These are phyloP conservation scores for Mucor irregularis DNA, from an alignment of 371 early-diverging fungal genomes.

Conservation along the genomic window DNA sequence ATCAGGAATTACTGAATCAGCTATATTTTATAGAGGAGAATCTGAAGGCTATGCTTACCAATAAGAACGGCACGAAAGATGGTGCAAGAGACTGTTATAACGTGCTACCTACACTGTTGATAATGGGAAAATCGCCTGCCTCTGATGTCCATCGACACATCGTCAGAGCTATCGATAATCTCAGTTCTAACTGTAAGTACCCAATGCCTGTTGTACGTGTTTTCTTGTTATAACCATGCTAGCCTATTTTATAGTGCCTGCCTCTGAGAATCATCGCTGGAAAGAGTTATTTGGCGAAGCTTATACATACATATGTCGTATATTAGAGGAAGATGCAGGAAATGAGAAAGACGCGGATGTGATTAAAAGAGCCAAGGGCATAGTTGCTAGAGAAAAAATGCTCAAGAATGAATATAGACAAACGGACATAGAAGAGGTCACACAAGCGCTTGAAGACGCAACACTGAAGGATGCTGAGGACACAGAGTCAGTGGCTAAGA, in stretches of 20 bases:
- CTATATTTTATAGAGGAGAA: constrained; percentile 25
- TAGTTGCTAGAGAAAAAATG: constrained; percentile 16
- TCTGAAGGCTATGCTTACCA: constrained; percentile 20
- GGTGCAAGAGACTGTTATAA: constrained; percentile 28
- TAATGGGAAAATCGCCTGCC: constrained; percentile 37
- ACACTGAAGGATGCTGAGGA: not conserved
- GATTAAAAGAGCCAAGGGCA: constrained; percentile 33
- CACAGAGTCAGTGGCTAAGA: too few species aligned
- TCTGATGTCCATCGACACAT: constrained; percentile 45
- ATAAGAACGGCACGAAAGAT: not conserved
- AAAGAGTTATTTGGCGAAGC: constrained; percentile 17
- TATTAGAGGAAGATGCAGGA: constrained; percentile 9
- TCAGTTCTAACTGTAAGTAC: constrained; percentile 35
- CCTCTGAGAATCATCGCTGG: constrained; percentile 3
- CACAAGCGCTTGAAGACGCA: not conserved
- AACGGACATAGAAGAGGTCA: not conserved
- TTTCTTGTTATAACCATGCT: not conserved
- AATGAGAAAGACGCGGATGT: constrained; percentile 29
- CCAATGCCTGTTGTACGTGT: too few species aligned
- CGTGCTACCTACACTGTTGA: constrained; percentile 49
- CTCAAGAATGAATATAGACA: not conserved
- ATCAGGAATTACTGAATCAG: not conserved
- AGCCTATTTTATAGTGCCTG: not conserved
- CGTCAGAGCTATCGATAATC: constrained; percentile 48
- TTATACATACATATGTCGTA: constrained; percentile 15